phyloP scores from a whole-genome alignment of 1,284 basidiomycete species.

The Marasmius oreades region DNA sequence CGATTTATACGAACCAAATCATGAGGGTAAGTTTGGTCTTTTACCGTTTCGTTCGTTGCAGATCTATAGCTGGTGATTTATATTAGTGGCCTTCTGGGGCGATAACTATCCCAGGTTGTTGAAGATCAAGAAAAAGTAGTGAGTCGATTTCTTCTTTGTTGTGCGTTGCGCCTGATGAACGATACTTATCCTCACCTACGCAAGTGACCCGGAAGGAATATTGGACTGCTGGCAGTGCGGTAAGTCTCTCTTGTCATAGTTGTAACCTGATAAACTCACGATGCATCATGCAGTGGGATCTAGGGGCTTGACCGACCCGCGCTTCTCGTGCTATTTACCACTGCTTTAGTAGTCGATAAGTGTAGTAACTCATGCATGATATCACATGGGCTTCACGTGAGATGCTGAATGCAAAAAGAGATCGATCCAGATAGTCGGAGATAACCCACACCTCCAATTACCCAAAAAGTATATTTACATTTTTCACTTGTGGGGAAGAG shows the following conservation, averaged over 20 bases:
- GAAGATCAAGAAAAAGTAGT: slow-evolving; percentile 55
- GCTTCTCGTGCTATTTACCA: slow-evolving; percentile 13
- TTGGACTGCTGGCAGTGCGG: slow-evolving; percentile 63
- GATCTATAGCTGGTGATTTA: slow-evolving; percentile 2
- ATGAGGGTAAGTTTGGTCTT: slow-evolving; percentile 44
- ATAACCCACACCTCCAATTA: too few relatives aligned
- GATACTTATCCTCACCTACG: slow-evolving; percentile 6
- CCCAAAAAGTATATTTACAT: too few relatives aligned
- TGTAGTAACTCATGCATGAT: too few relatives aligned
- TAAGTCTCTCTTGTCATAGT: slow-evolving; percentile 27
- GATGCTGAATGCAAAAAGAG: too few relatives aligned
- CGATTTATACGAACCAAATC: slow-evolving; percentile 52
- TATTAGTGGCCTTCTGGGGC: slow-evolving; percentile 52
- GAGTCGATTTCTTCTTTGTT: slow-evolving; percentile 17
- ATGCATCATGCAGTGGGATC: slow-evolving; percentile 7
- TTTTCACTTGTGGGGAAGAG: too few relatives aligned
- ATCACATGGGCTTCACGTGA: too few relatives aligned
- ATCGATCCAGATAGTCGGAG: too few relatives aligned
- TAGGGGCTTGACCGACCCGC: slow-evolving; percentile 7
- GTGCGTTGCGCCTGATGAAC: not conserved
- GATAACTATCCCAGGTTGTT: slow-evolving; percentile 44
- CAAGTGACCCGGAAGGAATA: slow-evolving; percentile 50
- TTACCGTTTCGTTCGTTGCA: too few relatives aligned
- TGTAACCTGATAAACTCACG: not conserved
- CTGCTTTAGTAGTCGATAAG: too few relatives aligned